Conservation (phyloP, 2,329 filamentous ascomycete species). For the Aspergillus nomiae region DNA sequence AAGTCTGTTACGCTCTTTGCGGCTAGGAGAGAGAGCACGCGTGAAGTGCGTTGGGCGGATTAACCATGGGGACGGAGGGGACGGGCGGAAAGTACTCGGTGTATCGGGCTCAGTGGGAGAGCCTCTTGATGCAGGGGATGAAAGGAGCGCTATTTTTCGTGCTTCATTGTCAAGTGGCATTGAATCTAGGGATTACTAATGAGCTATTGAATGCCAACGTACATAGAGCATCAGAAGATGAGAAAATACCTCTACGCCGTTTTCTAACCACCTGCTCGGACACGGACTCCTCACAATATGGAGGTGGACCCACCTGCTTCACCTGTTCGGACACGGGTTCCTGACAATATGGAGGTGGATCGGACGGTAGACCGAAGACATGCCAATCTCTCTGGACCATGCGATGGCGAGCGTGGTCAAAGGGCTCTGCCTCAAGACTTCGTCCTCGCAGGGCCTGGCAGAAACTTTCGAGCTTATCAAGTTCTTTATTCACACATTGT, state of each 20-base stretch:
- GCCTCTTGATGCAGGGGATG: slow-evolving; percentile 15
- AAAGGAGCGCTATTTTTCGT: slow-evolving; percentile 18
- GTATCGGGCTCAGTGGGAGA: slow-evolving; percentile 24
- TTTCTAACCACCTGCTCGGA: slow-evolving; percentile 17
- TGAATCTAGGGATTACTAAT: slow-evolving; percentile 19
- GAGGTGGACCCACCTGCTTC: slow-evolving; percentile 16
- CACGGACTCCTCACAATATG: slow-evolving; percentile 14
- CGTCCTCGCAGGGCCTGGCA: slow-evolving; percentile 13
- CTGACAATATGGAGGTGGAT: slow-evolving; percentile 22
- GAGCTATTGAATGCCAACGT: slow-evolving; percentile 15
- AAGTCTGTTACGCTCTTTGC: slow-evolving; percentile 13
- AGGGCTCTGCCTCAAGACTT: slow-evolving; percentile 15
- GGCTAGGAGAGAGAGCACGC: slow-evolving; percentile 14
- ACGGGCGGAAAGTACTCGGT: slow-evolving; percentile 18
- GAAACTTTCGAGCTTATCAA: slow-evolving; percentile 16
- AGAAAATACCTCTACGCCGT: slow-evolving; percentile 22
- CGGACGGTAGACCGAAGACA: slow-evolving; percentile 15
- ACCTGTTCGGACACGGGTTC: slow-evolving; percentile 11
- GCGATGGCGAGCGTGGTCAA: slow-evolving; percentile 19
- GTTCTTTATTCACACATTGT: slow-evolving; percentile 21
- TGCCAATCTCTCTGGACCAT: slow-evolving; percentile 18
- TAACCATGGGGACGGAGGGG: slow-evolving; percentile 1
- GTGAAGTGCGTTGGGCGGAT: slow-evolving; percentile 21
- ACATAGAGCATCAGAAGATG: slow-evolving; percentile 7
- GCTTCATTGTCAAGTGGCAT: slow-evolving; percentile 13